phyloP scores from a whole-genome alignment of 352 stramenopile genomes.

The Blastocystis sp. region DNA sequence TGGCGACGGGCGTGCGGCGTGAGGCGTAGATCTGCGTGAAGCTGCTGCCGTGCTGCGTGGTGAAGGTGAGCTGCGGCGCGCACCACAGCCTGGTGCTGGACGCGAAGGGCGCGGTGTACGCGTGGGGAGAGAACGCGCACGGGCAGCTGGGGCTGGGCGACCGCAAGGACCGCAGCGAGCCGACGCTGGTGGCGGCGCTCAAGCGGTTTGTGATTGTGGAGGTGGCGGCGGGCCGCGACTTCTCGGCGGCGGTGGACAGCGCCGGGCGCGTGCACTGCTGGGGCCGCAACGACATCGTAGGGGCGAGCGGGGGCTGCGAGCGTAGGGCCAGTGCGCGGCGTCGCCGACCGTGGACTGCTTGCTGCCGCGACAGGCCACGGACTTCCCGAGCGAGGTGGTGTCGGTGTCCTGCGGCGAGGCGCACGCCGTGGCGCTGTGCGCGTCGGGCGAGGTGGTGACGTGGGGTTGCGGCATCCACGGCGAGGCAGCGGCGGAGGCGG shows the following conservation, averaged over 20 bases:
- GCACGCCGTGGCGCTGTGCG: conserved; percentile 25
- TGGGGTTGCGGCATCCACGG: conserved; percentile 37
- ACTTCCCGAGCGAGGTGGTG: not conserved
- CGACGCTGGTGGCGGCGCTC: not conserved
- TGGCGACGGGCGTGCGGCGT: not conserved
- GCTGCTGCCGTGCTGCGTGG: not conserved
- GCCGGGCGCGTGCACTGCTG: not conserved
- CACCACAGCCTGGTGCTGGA: conserved; percentile 30
- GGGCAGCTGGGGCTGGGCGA: conserved; percentile 38
- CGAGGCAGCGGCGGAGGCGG: not conserved
- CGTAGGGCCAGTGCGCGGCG: conserved; percentile 25
- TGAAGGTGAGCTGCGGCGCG: conserved; percentile 43
- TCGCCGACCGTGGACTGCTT: not conserved
- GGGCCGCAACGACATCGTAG: conserved; percentile 36
- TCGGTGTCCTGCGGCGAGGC: not conserved
- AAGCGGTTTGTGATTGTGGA: not conserved
- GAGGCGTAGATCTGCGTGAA: conserved; percentile 36
- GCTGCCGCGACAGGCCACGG: not conserved
- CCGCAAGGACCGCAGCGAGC: not conserved
- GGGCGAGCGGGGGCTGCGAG: not conserved
- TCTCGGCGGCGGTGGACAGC: conserved; percentile 4
- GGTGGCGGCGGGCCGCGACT: conserved; percentile 5
- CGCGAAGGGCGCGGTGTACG: conserved; percentile 50
- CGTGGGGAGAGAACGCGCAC: conserved; percentile 64
- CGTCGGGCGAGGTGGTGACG: conserved; percentile 20